These are phyloP conservation scores for Volvox carteri DNA, from an alignment of 163 green algal species.

Conservation along the genomic window DNA sequence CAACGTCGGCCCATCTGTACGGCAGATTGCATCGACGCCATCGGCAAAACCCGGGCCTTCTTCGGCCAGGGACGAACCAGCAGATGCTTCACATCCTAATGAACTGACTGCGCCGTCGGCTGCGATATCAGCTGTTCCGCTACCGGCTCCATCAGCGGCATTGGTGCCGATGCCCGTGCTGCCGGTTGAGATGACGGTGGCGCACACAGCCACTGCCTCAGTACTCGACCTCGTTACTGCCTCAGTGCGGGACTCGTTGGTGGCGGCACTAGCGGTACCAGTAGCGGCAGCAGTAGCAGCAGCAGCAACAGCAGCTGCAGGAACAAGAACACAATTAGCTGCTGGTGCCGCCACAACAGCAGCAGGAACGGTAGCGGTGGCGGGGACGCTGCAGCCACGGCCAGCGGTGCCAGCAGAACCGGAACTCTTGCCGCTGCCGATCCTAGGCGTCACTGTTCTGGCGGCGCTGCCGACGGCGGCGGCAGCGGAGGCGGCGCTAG, in stretches of 20 bases:
- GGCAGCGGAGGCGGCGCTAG: neutral
- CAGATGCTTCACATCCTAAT: neutral
- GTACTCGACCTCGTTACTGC: no score
- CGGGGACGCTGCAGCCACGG: no score
- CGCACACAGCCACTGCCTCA: neutral
- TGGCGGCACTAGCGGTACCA: no score
- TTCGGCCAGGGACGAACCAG: no score
- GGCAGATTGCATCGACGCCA: neutral
- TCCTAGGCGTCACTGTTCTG: neutral
- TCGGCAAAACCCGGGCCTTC: no score
- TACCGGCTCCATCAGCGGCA: neutral
- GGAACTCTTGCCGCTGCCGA: neutral
- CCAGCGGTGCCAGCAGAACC: neutral
- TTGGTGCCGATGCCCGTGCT: neutral
- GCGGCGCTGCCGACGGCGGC: neutral
- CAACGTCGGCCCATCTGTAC: neutral
- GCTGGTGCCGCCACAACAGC: no score
- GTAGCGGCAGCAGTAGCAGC: no score
- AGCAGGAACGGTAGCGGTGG: no score
- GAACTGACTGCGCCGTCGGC: neutral
- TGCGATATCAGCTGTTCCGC: no score
- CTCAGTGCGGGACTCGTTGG: no score
- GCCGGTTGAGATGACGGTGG: neutral
- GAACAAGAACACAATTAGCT: no score
- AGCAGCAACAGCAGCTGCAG: no score